Conservation (phyloP, 208 protist genomes). For the Trypanosoma boissoni region DNA sequence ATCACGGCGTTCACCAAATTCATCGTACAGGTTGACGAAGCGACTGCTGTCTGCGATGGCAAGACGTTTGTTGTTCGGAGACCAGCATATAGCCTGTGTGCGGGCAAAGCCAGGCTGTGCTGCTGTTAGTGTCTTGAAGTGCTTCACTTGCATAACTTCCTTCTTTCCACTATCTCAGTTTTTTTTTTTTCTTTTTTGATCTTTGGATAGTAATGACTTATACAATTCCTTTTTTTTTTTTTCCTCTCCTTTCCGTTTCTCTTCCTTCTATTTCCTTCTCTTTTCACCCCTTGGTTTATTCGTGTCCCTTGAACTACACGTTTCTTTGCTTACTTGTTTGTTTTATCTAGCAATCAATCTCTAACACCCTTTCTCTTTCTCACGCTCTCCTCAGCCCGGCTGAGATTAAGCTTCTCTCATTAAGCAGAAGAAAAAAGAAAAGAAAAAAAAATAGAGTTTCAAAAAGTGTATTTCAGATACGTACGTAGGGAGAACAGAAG, state of each 20-base stretch:
- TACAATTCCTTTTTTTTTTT: constrained; percentile 10
- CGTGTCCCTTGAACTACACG: no score
- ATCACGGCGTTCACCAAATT: constrained; percentile 92
- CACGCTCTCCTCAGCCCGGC: neutral
- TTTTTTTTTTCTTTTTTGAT: neutral
- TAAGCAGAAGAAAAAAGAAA: constrained; percentile 4
- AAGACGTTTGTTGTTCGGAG: constrained; percentile 93
- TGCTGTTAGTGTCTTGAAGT: constrained; percentile 89
- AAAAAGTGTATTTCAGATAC: no score
- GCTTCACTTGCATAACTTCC: constrained; percentile 88
- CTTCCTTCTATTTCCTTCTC: neutral
- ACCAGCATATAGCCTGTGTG: constrained; percentile 92
- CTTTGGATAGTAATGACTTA: neutral
- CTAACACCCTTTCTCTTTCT: neutral
- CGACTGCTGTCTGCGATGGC: constrained; percentile 88
- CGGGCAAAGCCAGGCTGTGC: constrained; percentile 76
- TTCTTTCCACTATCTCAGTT: constrained; percentile 10
- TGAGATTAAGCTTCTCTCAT: neutral
- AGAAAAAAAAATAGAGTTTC: constrained; percentile 9
- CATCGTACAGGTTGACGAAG: constrained; percentile 94
- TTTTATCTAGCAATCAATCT: no score
- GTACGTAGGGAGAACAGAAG: constrained; percentile 1
- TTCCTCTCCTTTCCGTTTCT: neutral
- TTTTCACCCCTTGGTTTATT: neutral
- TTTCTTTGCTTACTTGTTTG: no score